Evolutionary conservation across 2,329 filamentous ascomycete genomes (phyloP), one percentile per base, ranked within the genome.

Genomic region (Saccharata proteae): DNA sequence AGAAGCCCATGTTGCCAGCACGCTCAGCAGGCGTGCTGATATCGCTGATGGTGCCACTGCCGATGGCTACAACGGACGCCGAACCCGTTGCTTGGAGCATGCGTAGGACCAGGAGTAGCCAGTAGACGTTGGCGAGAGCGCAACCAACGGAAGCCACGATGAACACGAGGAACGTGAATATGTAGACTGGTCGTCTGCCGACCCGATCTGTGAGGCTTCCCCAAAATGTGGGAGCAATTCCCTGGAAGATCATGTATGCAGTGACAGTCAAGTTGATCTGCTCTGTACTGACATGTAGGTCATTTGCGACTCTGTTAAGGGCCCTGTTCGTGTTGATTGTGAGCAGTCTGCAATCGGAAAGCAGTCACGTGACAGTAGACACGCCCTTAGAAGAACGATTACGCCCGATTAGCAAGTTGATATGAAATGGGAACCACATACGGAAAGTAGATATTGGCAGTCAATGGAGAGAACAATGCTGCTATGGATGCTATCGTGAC

Each of bases 181-280:
- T 21, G 19, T 21, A 21, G 19, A 30, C 11, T 8, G 19, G 29
- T 11, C 29, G 29, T 2, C 29, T 20, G 13, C 21, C 23, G 13
- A 23, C n/a, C 7, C 19, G 19, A 33, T 65, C 61, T 2, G 59
- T 52, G 2, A 64, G 25, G 1, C 54, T 42, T 0, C 56, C 61
- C 52, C 52, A 58, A 13, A 66, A 28, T 13, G 44, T 58, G 0
- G 62, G 62, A 3, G 58, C 51, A 2, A 65, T 34, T 0, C 54
- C 62, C 42, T 64, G 59, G 32, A 63, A 55, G 15, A 64, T 51
- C 14, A 64, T 46, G 36, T 64, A 64, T 2, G 56, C 51, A 1
- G 61, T 65, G 14, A 67, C 51, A 1, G 61, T 61, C 2, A 65
- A 44, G 34, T 61, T 62, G 38, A 64, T 32, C 11, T 38, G 26